Conservation (phyloP, 2,329 filamentous ascomycete genomes). For the Hypoxylon sp. region DNA sequence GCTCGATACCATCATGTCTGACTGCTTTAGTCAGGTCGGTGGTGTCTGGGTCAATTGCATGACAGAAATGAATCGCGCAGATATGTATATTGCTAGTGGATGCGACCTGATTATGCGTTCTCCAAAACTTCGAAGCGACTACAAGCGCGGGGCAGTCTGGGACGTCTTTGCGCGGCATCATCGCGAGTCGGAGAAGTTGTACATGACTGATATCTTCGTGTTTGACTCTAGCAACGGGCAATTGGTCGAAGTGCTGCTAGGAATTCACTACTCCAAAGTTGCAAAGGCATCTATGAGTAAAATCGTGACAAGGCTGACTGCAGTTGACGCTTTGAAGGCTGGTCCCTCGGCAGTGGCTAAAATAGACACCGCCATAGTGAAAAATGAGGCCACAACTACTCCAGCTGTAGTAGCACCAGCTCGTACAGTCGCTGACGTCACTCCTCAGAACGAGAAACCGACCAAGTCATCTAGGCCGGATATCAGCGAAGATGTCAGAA, state of each 20-base stretch:
- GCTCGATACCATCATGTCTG: slow-evolving; percentile 50
- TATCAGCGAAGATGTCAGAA: slow-evolving; percentile 31
- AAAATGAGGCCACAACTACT: too few species aligned
- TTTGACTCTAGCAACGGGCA: slow-evolving; percentile 52
- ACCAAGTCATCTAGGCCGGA: not conserved
- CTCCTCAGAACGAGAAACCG: too few species aligned
- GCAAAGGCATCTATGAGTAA: slow-evolving; percentile 52
- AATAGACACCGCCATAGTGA: too few species aligned
- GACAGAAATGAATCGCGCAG: slow-evolving; percentile 46
- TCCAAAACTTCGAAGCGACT: slow-evolving; percentile 35
- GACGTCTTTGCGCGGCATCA: slow-evolving; percentile 52
- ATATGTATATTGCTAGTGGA: slow-evolving; percentile 55
- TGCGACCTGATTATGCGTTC: slow-evolving; percentile 55
- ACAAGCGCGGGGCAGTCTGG: slow-evolving; percentile 36
- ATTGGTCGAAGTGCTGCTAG: slow-evolving; percentile 55
- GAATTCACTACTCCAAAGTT: slow-evolving; percentile 53
- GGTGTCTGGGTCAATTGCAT: slow-evolving; percentile 58
- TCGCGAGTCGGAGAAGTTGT: slow-evolving; percentile 47
- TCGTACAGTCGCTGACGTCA: too few species aligned
- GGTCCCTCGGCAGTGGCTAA: too few species aligned
- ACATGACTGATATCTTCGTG: slow-evolving; percentile 55
- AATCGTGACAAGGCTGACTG: slow-evolving; percentile 49
- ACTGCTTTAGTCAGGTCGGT: slow-evolving; percentile 56
- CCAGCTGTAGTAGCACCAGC: too few species aligned
- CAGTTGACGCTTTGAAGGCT: not conserved